Evolutionary conservation across 2,329 filamentous ascomycete species (phyloP).

Genomic region (Diaporthe citrichinensis): DNA sequence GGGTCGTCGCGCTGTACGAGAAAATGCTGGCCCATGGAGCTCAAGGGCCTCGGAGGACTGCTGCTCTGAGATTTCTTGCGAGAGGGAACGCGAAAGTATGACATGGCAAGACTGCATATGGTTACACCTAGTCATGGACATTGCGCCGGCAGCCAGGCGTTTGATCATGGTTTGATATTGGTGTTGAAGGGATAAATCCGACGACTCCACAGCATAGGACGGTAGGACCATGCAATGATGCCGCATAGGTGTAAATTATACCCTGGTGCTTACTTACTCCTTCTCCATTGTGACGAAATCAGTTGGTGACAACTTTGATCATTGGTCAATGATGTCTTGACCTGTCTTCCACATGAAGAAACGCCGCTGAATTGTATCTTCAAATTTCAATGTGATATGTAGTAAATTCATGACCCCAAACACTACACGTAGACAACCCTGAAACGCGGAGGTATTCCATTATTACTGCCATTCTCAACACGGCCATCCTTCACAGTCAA

Average conservation of each 20-base stretch:
- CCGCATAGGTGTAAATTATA: too few relatives aligned
- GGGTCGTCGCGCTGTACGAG: not conserved
- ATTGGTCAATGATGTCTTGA: too few relatives aligned
- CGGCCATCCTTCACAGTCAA: not conserved
- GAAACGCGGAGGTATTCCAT: too few relatives aligned
- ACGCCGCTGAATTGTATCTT: too few relatives aligned
- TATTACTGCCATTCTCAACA: not conserved
- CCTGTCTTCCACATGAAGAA: too few relatives aligned
- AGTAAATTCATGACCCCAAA: not conserved
- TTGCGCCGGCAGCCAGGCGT: fast-evolving
- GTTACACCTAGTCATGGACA: too few relatives aligned
- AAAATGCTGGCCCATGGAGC: slow-evolving; percentile 4
- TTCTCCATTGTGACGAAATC: too few relatives aligned
- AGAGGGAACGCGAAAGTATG: not conserved
- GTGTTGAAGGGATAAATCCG: not conserved
- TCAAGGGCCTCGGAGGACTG: not conserved
- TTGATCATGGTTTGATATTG: not conserved
- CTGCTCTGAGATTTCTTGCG: slow-evolving; percentile 7
- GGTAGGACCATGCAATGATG: too few relatives aligned
- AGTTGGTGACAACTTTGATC: too few relatives aligned
- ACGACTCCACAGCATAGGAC: too few relatives aligned
- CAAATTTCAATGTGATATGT: not conserved
- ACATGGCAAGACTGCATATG: not conserved
- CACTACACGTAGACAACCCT: not conserved
- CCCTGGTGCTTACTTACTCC: too few relatives aligned